Evolutionary conservation across 2,329 filamentous ascomycete species (phyloP).

Genomic region (Calonectria crousiana): DNA sequence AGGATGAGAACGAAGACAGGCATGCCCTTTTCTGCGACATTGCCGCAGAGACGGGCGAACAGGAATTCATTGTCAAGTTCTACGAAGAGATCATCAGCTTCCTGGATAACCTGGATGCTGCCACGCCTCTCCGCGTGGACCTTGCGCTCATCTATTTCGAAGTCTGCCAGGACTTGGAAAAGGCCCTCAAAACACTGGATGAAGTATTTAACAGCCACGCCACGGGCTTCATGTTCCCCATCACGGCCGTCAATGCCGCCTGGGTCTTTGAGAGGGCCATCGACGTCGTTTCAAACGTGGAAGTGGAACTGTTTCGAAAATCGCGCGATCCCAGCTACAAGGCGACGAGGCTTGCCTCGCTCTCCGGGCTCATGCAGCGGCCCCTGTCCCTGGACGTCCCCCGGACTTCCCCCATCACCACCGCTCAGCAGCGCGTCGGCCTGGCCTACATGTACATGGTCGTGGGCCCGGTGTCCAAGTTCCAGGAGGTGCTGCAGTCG

Average conservation of each 20-base stretch:
- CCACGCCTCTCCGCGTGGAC: conserved; percentile 36
- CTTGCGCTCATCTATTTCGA: conserved; percentile 35
- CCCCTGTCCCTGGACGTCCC: conserved; percentile 39
- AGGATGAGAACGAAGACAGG: not conserved
- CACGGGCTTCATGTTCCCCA: conserved; percentile 34
- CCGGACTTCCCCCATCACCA: conserved; percentile 17
- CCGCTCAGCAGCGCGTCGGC: conserved; percentile 17
- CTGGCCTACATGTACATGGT: conserved; percentile 42
- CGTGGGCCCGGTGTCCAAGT: conserved; percentile 36
- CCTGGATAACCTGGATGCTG: conserved; percentile 44
- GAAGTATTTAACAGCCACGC: conserved; percentile 39
- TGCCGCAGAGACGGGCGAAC: conserved; percentile 33
- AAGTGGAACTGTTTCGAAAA: conserved; percentile 36
- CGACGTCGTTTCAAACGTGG: conserved; percentile 29
- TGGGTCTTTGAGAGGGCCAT: conserved; percentile 29
- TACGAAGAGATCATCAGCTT: conserved; percentile 40
- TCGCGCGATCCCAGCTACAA: conserved; percentile 38
- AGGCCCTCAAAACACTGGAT: conserved; percentile 32
- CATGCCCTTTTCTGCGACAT: conserved; percentile 28
- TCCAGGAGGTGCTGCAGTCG: conserved; percentile 36
- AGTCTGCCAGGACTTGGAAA: conserved; percentile 27
- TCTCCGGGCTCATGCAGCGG: conserved; percentile 29
- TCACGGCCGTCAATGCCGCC: conserved; percentile 35
- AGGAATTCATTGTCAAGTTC: conserved; percentile 35
- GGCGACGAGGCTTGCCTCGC: conserved; percentile 26